These are phyloP conservation scores for Podospora fimiseda DNA, from an alignment of 495 filamentous ascomycete genomes.

Conservation along the genomic window DNA sequence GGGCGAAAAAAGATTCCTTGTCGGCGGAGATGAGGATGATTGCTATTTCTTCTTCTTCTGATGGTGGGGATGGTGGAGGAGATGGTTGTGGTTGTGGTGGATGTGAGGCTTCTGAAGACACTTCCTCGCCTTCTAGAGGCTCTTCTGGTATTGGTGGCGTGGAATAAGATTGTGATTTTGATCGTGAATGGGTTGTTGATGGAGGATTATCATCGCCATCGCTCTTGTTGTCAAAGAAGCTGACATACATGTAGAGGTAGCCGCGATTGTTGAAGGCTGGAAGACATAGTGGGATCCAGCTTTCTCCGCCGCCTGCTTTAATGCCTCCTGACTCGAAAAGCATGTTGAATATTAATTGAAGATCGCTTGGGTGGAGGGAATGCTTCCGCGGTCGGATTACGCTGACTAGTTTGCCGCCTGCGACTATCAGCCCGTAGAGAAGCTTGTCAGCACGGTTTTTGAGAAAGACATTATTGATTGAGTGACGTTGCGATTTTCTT, in stretches of 20 bases:
- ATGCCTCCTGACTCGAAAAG: constrained; percentile 91
- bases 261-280: constrained; percentile 96
- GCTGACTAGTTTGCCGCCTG: constrained; percentile 87
- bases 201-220: constrained; percentile 29
- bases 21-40: constrained; percentile 87
- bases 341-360: constrained; percentile 98
- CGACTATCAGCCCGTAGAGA: constrained; percentile 90
- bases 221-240: constrained; percentile 57
- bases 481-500: constrained; percentile 75
- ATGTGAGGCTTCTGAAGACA: background rate
- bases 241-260: constrained; percentile 99
- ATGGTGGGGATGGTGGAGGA: constrained; percentile 13
- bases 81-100: constrained; percentile 15
- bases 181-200: constrained; percentile 8
- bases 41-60: constrained; percentile 66
- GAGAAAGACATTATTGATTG: constrained; percentile 80
- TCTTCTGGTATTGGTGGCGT: background rate
- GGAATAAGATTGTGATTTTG: constrained; percentile 22
- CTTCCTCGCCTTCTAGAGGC: constrained; percentile 12
- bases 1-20: constrained; percentile 86
- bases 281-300: constrained; percentile 94
- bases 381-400: constrained; percentile 92
- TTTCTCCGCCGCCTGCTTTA: constrained; percentile 81
- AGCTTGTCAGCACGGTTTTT: constrained; percentile 67
- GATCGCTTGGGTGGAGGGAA: constrained; percentile 89